Evolutionary conservation across 164 flowering plant species (phyloP).

Genomic region (Stephania cephalantha): DNA sequence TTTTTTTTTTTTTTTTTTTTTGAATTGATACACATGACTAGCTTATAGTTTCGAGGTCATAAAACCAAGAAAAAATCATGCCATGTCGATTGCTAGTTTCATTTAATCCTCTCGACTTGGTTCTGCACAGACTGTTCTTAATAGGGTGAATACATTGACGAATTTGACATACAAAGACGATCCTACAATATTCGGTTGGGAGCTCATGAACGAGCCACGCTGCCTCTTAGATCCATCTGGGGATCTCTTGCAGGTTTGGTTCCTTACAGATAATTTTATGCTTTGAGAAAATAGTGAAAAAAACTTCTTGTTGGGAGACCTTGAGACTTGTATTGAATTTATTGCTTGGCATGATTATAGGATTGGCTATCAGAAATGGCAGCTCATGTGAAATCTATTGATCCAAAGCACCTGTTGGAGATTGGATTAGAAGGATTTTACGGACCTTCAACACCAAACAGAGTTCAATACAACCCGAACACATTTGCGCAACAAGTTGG

Average conservation of each 20-base stretch:
- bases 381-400: constrained; percentile 59
- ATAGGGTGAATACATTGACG: constrained; percentile 77
- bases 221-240: constrained; percentile 74
- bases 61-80: not conserved
- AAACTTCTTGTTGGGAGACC: not conserved
- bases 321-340: not conserved
- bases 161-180: constrained; percentile 89
- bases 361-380: constrained; percentile 90
- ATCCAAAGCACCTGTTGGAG: constrained; percentile 71
- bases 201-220: constrained; percentile 83
- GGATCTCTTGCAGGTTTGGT: constrained; percentile 61
- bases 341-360: constrained; percentile 20
- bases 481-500: constrained; percentile 68
- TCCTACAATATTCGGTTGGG: constrained; percentile 93
- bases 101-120: not conserved
- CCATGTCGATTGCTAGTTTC: not conserved
- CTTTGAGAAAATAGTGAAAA: not conserved
- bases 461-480: constrained; percentile 66
- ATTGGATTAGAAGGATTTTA: constrained; percentile 90
- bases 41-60: not conserved
- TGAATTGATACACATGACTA: not conserved
- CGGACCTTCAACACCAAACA: constrained; percentile 68
- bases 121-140: constrained; percentile 51
- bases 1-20: not conserved
- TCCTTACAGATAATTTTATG: not conserved